phyloP scores from a whole-genome alignment of 1,139 yeast species.

The Schwanniomyces etchellsii region DNA sequence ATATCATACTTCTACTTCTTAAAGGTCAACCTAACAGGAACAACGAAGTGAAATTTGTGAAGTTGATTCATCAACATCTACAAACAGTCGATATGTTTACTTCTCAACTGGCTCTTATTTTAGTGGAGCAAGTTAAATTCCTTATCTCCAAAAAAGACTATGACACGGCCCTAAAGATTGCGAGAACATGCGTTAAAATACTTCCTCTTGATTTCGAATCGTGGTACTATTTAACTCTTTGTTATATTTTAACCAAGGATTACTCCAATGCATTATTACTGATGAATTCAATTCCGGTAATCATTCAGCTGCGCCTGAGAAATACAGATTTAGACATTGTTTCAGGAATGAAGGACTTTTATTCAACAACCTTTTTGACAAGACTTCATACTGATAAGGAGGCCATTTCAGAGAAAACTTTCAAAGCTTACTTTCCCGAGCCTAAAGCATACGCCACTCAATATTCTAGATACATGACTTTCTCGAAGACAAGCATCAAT shows the following conservation, averaged over 20 bases:
- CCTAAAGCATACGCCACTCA: slow-evolving; percentile 13
- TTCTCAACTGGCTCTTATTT: slow-evolving; percentile 31
- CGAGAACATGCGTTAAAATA: slow-evolving; percentile 26
- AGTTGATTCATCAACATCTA: slow-evolving; percentile 21
- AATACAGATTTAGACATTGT: slow-evolving; percentile 15
- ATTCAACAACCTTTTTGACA: slow-evolving; percentile 19
- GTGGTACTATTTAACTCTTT: slow-evolving; percentile 32
- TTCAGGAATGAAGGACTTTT: slow-evolving; percentile 28
- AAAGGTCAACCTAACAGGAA: slow-evolving; percentile 23
- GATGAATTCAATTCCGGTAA: slow-evolving; percentile 32
- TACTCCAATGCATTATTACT: slow-evolving; percentile 26
- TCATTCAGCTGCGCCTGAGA: slow-evolving; percentile 12
- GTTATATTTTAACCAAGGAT: slow-evolving; percentile 27
- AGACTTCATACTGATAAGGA: slow-evolving; percentile 18
- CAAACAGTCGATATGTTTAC: slow-evolving; percentile 11
- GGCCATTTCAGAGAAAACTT: slow-evolving; percentile 26
- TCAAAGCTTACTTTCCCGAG: slow-evolving; percentile 27
- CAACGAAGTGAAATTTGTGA: slow-evolving; percentile 21
- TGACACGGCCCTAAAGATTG: slow-evolving; percentile 23
- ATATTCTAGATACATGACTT: slow-evolving; percentile 1
- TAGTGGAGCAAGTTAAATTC: slow-evolving; percentile 36
- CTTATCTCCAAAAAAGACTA: slow-evolving; percentile 25
- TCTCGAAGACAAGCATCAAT: slow-evolving; percentile 3
- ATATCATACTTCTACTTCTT: slow-evolving; percentile 23
- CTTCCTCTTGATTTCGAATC: slow-evolving; percentile 40